Evolutionary conservation across 1,139 yeast species (phyloP), one percentile per base, ranked within the genome.

Genomic region (Geotrichum citri-aurantii): DNA sequence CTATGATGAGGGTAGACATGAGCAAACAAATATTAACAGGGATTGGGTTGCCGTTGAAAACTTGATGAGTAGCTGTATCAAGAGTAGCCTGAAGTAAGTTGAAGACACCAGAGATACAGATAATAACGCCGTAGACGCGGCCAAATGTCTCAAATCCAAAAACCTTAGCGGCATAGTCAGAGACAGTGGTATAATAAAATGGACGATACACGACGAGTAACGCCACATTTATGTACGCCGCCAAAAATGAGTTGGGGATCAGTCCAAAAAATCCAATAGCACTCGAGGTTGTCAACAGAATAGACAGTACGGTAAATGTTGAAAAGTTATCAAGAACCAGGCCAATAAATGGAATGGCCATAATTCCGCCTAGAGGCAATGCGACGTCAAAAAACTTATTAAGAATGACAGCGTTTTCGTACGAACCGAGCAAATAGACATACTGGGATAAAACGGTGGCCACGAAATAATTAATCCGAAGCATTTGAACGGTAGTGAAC

Each of bases 61-160:
- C 72, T 3, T 79, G 78, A 69, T 89, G 95, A 0, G 97, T 90
- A 37, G 79, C 67, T 55, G 75, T 77, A 69, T 91, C 97, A 71
- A 91, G 74, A 2, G 77, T 75, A 37, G 87, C 84, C 69, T 89
- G 96, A 14, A 81, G 69, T 64, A 90, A 77, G 71, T 90, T 92
- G 71, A 86, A 82, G 27, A 86, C 66, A 1, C 97, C 97, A 17
- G 96, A 82, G 61, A 88, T 76, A 60, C 92, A 86, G 67, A 90
- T 88, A 67, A 90, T 80, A 11, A 92, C 76, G 0, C 98, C 98
- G 70, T 92, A 92, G n/a, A 91, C 84, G 1, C 92, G 85, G 48
- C 97, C 97, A 73, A 92, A 92, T 1, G 95, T 90, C 59, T 84
- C 87, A 71, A 88, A 91, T 0, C 98, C 98, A 75, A 92, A 92